Evolutionary conservation across 345 rosid genomes (phyloP).

Genomic region (Angophora floribunda): DNA sequence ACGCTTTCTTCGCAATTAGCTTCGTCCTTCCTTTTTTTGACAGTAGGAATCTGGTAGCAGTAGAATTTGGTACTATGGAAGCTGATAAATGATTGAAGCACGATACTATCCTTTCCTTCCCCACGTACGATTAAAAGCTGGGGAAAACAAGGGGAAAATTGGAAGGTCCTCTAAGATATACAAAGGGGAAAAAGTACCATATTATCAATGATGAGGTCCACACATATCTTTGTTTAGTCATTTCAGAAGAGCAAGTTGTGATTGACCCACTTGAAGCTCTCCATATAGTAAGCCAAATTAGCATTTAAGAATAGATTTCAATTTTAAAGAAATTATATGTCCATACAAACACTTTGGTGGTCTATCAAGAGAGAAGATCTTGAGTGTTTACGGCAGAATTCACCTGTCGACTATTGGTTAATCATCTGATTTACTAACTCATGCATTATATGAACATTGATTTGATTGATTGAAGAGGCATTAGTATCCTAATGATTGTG

Average conservation of each 20-base stretch:
- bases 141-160: not conserved
- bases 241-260: not conserved
- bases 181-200: not conserved
- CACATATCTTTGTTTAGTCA: not conserved
- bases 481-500: not conserved
- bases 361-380: not conserved
- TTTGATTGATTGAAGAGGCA: not conserved
- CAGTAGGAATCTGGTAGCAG: not conserved
- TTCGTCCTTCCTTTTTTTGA: not conserved
- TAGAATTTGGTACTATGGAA: not conserved
- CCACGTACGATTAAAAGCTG: not conserved
- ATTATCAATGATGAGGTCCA: not conserved
- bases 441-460: not conserved
- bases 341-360: not conserved
- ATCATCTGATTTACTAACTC: not conserved
- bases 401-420: accelerated
- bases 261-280: not conserved
- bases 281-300: not conserved
- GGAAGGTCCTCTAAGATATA: not conserved
- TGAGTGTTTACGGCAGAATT: not conserved
- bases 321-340: not conserved
- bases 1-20: not conserved
- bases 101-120: not conserved
- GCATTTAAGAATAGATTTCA: not conserved
- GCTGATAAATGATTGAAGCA: not conserved